These are phyloP conservation scores for Candida alai DNA, from an alignment of 805 yeast genomes.

Conservation along the genomic window DNA sequence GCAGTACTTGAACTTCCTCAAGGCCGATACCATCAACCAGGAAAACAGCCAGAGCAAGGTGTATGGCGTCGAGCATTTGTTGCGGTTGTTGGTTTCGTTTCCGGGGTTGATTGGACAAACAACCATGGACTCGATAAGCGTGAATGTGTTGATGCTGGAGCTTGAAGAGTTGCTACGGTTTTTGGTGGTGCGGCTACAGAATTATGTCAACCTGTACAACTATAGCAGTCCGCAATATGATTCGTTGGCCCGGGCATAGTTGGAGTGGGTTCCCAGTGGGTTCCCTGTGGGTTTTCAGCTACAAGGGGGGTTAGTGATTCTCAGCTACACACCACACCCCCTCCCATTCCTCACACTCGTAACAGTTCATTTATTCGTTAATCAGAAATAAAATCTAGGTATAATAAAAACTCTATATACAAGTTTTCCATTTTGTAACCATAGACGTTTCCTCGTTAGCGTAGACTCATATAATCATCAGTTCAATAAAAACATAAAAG, in stretches of 20 bases:
- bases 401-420: too few species aligned
- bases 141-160: conserved; percentile 51
- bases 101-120: conserved; percentile 84
- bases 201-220: conserved; percentile 32
- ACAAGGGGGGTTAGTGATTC: too few species aligned
- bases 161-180: conserved; percentile 52
- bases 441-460: too few species aligned
- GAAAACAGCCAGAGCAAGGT: conserved; percentile 29
- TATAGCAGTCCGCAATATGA: conserved; percentile 39
- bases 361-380: too few species aligned
- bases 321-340: too few species aligned
- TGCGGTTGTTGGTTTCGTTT: conserved; percentile 70
- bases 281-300: too few species aligned
- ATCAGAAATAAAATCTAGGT: too few species aligned
- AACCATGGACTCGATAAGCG: conserved; percentile 73
- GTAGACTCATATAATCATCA: too few species aligned
- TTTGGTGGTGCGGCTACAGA: conserved; percentile 41
- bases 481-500: too few species aligned
- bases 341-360: too few species aligned
- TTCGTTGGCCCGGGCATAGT: conserved; percentile 23
- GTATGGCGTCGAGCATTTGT: conserved; percentile 80
- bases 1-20: conserved; percentile 56
- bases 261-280: too few species aligned
- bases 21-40: conserved; percentile 22
- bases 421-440: too few species aligned